A percentile compares a stretch with the other conserved stretches of the same genome.
Conservation (phyloP, 2,329 filamentous ascomycete species). For the Emericellopsis cladophorae region DNA sequence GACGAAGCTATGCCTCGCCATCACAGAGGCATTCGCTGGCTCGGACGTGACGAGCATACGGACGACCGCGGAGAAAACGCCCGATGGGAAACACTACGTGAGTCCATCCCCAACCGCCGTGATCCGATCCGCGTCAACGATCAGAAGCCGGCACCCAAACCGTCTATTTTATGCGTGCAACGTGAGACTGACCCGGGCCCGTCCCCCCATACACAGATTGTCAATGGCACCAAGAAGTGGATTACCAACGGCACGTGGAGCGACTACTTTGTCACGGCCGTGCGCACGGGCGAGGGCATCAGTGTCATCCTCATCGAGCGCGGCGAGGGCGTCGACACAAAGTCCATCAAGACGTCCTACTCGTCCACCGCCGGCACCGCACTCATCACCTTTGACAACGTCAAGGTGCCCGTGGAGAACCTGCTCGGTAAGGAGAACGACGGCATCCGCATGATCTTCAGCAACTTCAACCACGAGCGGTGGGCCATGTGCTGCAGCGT, state of each 20-base stretch:
- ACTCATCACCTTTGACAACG: slow-evolving; percentile 73
- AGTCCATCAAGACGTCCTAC: slow-evolving; percentile 70
- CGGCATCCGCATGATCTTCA: slow-evolving; percentile 72
- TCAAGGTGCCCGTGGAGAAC: slow-evolving; percentile 71
- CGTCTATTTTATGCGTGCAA: background rate
- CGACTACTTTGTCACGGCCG: slow-evolving; percentile 76
- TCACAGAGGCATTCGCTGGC: slow-evolving; percentile 81
- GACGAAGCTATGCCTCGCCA: slow-evolving; percentile 82
- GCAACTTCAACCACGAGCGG: slow-evolving; percentile 82
- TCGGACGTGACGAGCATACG: slow-evolving; percentile 65
- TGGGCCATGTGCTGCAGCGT: slow-evolving; percentile 62
- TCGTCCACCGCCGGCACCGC: slow-evolving; percentile 67
- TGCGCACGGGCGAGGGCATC: slow-evolving; percentile 67
- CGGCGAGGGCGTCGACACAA: slow-evolving; percentile 63
- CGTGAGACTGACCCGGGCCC: background rate
- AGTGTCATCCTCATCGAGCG: slow-evolving; percentile 66
- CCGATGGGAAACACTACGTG: slow-evolving; percentile 62
- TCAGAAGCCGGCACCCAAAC: no score
- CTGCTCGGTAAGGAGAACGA: slow-evolving; percentile 74
- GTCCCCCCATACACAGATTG: slow-evolving; percentile 21
- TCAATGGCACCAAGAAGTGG: slow-evolving; percentile 74
- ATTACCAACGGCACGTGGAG: slow-evolving; percentile 71
- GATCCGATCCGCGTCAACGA: no score
- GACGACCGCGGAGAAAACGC: slow-evolving; percentile 65
- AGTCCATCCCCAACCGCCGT: slow-evolving; percentile 13